Percentiles rank a stretch among this genome's conserved stretches.
phyloP scores from a whole-genome alignment of 768 basidiomycete genomes.

The Exidia glandulosa region DNA sequence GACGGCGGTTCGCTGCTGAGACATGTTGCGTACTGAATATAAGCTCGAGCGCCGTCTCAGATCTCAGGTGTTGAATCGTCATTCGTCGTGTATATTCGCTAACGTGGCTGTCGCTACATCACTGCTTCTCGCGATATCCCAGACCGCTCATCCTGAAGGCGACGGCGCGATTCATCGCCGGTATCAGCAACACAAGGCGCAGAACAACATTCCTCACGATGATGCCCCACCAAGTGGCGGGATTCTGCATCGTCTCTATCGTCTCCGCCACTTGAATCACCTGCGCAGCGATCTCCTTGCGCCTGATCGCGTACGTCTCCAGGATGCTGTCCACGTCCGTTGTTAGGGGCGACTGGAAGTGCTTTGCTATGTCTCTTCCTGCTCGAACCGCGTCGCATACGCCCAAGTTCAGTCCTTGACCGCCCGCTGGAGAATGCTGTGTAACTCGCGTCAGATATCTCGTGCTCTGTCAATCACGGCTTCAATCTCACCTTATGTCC shows the following conservation, averaged over 20 bases:
- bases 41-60: too few species aligned
- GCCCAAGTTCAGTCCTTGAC: slow-evolving; percentile 49
- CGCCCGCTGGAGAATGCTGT: slow-evolving; percentile 43
- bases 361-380: background rate
- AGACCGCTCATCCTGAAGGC: background rate
- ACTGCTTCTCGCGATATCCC: background rate
- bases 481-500: too few species aligned
- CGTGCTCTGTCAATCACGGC: too few species aligned
- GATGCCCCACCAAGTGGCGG: background rate
- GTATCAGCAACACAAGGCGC: background rate
- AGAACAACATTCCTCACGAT: background rate
- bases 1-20: slow-evolving; percentile 32
- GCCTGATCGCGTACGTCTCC: background rate
- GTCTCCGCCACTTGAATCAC: background rate
- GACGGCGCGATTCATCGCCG: background rate
- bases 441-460: too few species aligned
- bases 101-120: too few species aligned
- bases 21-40: too few species aligned
- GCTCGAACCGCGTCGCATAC: slow-evolving; percentile 34
- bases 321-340: background rate
- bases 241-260: background rate
- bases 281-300: background rate
- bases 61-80: too few species aligned
- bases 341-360: background rate
- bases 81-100: too few species aligned